Base-by-base conservation (phyloP, 805 yeast genomes). In the Cyberlindnera mrakii region DNA sequence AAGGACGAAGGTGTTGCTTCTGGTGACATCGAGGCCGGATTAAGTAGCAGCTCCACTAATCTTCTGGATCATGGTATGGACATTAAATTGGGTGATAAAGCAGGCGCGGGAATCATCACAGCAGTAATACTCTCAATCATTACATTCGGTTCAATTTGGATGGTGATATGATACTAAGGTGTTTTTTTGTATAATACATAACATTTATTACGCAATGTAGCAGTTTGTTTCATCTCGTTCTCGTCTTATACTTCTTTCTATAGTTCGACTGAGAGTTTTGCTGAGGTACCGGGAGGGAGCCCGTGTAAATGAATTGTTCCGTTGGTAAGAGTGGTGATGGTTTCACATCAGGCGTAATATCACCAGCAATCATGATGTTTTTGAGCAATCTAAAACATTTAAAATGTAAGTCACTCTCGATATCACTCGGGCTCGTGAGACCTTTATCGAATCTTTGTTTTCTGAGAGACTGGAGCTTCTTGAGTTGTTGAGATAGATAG, bases 81-180 rank as follows among this genome's bases (percentile, higher is more conserved):
- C 0, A 76, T 88, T 30, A 64, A 75, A 0, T 59, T 67, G 0
- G 78, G 75, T 42, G 96, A 86, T 58, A 75, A 72, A 51, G 96
- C 85, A 1, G 98, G 97, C 37, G 96, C 97, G 1, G 95, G 89
- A 32, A 67, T 89, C 14, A 62, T 86, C 33, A 91, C 98, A 0
- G 91, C 88, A 0, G 61, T 85, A 7, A 80, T 83, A 1, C 60
- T 87, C 49, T 71, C 74, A 1, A 57, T 70, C 2, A 54, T 87
- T 11, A 53, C 79, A 16, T 85, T 77, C 17, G 78, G 89, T n/a
- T 72, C 84, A 25, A 69, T 79, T 19, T 88, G 97, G 96, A 81
- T 90, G 88, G 55, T 78, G 38, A 59, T 77, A 42, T 77, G 59
- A 51, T 10, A 23, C 27, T 23, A 23, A 3, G 27, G 9, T 23